phyloP scores from a whole-genome alignment of 2,329 filamentous ascomycete species.

The Paraphoma chrysanthemicola region DNA sequence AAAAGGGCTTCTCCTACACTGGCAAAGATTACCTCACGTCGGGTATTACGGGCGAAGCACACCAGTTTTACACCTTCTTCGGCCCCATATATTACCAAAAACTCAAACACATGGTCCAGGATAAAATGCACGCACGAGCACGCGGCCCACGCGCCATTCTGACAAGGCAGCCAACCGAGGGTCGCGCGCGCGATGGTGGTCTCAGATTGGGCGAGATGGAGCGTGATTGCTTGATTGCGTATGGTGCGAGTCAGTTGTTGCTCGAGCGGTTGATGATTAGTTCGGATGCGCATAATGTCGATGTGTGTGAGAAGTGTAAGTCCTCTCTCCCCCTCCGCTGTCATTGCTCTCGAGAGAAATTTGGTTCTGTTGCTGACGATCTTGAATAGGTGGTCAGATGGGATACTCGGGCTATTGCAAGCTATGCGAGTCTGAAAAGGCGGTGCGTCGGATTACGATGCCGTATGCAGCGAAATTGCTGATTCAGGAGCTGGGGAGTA shows the following conservation, averaged over 20 bases:
- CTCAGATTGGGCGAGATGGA: constrained; percentile 98
- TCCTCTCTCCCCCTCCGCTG: not conserved
- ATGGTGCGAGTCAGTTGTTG: constrained; percentile 90
- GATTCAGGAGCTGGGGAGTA: constrained; percentile 94
- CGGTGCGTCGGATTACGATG: constrained; percentile 92
- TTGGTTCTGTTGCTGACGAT: not conserved
- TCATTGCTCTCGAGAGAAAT: too few relatives aligned
- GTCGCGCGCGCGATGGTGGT: constrained; percentile 89
- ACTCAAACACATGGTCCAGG: constrained; percentile 99
- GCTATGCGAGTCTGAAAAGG: constrained; percentile 83
- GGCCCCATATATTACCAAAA: constrained; percentile 99
- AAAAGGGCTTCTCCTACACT: constrained; percentile 92
- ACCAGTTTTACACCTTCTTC: constrained; percentile 97
- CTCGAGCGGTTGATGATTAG: constrained; percentile 94
- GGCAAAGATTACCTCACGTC: constrained; percentile 97
- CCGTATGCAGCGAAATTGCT: constrained; percentile 96
- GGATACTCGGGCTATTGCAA: constrained; percentile 95
- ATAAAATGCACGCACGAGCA: constrained; percentile 98
- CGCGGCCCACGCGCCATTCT: constrained; percentile 89
- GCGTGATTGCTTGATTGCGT: constrained; percentile 95
- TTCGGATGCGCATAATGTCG: constrained; percentile 87
- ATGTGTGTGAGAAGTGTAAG: constrained; percentile 86
- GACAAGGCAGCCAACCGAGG: constrained; percentile 94
- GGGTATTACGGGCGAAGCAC: constrained; percentile 90
- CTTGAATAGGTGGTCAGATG: constrained; percentile 72